phyloP scores from a whole-genome alignment of 140 eudicot genomes.

The Erigeron philadelphicus region DNA sequence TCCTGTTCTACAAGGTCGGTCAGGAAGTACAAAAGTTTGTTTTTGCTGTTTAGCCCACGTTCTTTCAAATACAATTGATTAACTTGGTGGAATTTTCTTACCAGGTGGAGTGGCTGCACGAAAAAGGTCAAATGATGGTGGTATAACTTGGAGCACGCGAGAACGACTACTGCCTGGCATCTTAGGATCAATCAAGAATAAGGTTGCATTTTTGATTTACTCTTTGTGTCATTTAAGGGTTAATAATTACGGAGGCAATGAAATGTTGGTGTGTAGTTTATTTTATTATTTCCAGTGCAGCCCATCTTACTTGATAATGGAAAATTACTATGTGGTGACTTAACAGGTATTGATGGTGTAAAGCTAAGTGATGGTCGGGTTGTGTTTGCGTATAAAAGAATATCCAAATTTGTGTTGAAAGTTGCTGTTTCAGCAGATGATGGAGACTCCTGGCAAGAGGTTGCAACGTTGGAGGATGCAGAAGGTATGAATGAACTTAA shows the following conservation, averaged over 20 bases:
- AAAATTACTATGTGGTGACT: slow-evolving; percentile 47
- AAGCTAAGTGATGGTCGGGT: slow-evolving; percentile 78
- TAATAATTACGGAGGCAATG: background rate
- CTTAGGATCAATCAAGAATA: slow-evolving; percentile 35
- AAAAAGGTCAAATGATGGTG: slow-evolving; percentile 49
- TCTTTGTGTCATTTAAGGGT: background rate
- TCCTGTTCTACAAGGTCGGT: slow-evolving; percentile 77
- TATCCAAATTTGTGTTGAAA: slow-evolving; percentile 64
- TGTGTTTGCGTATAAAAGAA: slow-evolving; percentile 69
- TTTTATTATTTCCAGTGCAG: slow-evolving; percentile 27
- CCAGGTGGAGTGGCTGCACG: slow-evolving; percentile 96
- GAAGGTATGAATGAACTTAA: slow-evolving; percentile 48
- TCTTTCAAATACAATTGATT: slow-evolving; percentile 79
- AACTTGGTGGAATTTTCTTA: slow-evolving; percentile 42
- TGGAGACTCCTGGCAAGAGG: slow-evolving; percentile 82
- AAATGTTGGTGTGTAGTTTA: background rate
- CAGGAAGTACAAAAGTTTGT: slow-evolving; percentile 68
- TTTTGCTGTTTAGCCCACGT: slow-evolving; percentile 5
- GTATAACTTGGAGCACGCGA: slow-evolving; percentile 74
- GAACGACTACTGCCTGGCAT: slow-evolving; percentile 93
- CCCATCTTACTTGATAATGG: slow-evolving; percentile 75
- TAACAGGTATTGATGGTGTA: slow-evolving; percentile 79
- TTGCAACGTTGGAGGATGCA: slow-evolving; percentile 54
- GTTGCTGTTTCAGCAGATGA: slow-evolving; percentile 61
- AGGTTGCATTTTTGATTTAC: no score